Base-by-base conservation (phyloP, 108 stramenopile species). In the Conticribra guillardii region DNA sequence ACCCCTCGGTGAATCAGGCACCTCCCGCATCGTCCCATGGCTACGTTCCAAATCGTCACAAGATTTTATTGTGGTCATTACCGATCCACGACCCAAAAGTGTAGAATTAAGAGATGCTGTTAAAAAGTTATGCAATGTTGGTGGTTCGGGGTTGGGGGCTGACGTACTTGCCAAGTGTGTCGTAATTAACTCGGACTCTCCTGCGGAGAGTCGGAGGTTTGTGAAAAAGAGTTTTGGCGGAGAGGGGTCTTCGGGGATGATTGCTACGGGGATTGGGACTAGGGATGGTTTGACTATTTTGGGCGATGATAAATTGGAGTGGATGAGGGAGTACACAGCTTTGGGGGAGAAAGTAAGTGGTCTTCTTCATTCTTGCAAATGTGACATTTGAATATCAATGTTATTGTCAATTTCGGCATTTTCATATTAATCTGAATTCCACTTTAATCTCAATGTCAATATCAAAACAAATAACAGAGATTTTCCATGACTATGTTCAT, bases 141-240 rank as follows among this genome's bases (percentile, higher is more conserved):
- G 32, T 0, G 62, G 54, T 7, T n/a, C n/a, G n/a, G 60, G 34
- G 0, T 60, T 89, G 54, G 82, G 85, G 16, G 54, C 52, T 15
- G 84, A 87, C 30, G 57, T 92, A 5, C 64, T 84, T 19, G 48
- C 26, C 27, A 70, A 74, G 30, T 59, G 84, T 54, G 74, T 91
- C 14, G 56, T 91, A 2, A 84, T 94, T 53, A 91, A 91, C 75
- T 82, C 93, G 3, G 93, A 94, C 79, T 80, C 81, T 3, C 90
- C 93, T 15, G 80, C 87, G 0, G 88, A 91, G 69, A 94, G 91
- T 73, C 72, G 87, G 29, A 62, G 87, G 34, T 87, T 75, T 54
- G 18, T 89, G 62, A 94, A 93, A 64, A 88, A 89, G 82, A 86
- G 76, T 31, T 74, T 79, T 26, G 52, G 65, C 8, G 69, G 31